Evolutionary conservation across 1,284 basidiomycete species (phyloP).

Genomic region (Cerioporus squamosus): DNA sequence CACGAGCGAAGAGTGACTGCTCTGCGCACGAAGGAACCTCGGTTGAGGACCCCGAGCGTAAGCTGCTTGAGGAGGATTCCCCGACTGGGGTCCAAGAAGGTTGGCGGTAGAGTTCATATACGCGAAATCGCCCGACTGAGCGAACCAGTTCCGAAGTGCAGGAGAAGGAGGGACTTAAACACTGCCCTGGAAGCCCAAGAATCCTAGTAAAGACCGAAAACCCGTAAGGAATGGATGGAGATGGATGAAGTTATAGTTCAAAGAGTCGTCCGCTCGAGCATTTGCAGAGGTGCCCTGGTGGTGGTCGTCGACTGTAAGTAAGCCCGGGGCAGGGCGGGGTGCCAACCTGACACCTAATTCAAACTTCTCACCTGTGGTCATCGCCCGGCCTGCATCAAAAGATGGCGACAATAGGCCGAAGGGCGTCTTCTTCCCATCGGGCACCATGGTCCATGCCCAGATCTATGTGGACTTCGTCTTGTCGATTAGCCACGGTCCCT

Average conservation of each 20-base stretch:
- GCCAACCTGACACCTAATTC: neutral
- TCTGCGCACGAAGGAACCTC: constrained; percentile 13
- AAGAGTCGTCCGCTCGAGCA: neutral
- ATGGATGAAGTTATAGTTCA: neutral
- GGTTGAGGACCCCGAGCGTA: constrained; percentile 42
- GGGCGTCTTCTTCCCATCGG: neutral
- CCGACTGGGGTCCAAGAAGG: constrained; percentile 19
- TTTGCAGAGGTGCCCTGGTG: neutral
- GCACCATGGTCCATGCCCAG: neutral
- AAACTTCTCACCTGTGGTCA: too few species aligned
- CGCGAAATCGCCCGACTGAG: neutral
- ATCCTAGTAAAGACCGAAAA: neutral
- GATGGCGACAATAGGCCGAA: neutral
- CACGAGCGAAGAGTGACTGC: constrained; percentile 2
- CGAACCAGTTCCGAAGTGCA: neutral
- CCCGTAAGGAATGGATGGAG: neutral
- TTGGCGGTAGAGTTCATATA: constrained; percentile 15
- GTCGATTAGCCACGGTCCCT: neutral
- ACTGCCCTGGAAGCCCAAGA: neutral
- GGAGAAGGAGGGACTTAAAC: neutral
- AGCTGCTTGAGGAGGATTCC: constrained; percentile 50
- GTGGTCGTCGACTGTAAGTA: neutral
- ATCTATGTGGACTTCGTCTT: neutral
- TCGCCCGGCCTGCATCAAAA: neutral
- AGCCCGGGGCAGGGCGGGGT: neutral